Evolutionary conservation across 2,329 filamentous ascomycete species (phyloP), one percentile per base, ranked within the genome.

Genomic region (Colletotrichum sp.): DNA sequence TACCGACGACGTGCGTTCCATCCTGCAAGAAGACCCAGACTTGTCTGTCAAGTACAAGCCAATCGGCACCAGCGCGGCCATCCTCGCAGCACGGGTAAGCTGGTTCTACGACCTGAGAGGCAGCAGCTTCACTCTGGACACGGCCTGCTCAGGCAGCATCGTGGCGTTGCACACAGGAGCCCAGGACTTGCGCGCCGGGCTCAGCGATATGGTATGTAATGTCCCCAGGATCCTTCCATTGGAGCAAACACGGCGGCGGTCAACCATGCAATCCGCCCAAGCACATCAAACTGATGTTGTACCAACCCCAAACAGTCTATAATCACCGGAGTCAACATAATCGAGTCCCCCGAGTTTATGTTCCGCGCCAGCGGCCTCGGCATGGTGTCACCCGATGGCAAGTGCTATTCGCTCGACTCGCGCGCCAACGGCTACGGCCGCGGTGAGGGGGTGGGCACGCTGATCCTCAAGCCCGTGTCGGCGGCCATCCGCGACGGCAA

Each of bases 91-190:
- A 3, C 57, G 57, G 28, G 57, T 62, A 21, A 62, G 57, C 57
- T 62, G 57, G 57, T 86, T 86, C 70, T 88, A 86, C 77, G 83
- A 90, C 78, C 84, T 89, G 68, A 78, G 79, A 6, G 88, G 88
- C 0, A 86, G 88, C 0, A 87, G 86, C 55, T 82, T 89, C 78
- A 88, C 88, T 2, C 81, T 90, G 7, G 88, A 90, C 73, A 90
- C 89, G 1, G 89, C 86, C 2, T 91, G 89, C 77, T 89, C 88
- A 0, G 85, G 85, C n/a, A 86, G 85, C 62, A 80, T 90, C 1
- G 84, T 88, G 2, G 87, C 87, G 0, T 79, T 90, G 1, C 87
- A 90, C 76, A 82, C 86, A 66, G 89, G 85, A 70, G 79, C 28
- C 26, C 76, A 80, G 32, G 80, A 78, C 62, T 55, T 82, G 28